These are phyloP conservation scores for Suillus clintonianus DNA, from an alignment of 768 basidiomycete species.

Conservation along the genomic window DNA sequence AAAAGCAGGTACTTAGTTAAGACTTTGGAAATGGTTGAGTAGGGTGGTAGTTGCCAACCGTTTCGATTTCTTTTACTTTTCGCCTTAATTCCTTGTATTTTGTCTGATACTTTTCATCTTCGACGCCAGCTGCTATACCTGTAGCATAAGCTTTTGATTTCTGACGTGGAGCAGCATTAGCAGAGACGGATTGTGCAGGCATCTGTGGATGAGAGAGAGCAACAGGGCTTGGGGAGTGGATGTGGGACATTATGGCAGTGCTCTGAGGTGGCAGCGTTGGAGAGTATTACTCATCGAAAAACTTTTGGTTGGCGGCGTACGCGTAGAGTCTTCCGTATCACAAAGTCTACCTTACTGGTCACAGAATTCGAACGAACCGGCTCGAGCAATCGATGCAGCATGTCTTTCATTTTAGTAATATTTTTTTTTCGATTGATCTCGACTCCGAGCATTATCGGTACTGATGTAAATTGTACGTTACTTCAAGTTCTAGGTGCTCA, in stretches of 20 bases:
- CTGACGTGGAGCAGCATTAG: constrained; percentile 41
- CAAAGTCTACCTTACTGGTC: constrained; percentile 7
- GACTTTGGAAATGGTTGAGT: background rate
- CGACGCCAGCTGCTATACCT: constrained; percentile 76
- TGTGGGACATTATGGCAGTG: constrained; percentile 66
- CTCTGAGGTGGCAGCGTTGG: constrained; percentile 29
- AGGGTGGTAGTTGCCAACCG: constrained; percentile 43
- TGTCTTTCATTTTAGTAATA: background rate
- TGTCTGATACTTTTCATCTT: constrained; percentile 83
- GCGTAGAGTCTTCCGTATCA: constrained; percentile 14
- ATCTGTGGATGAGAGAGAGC: constrained; percentile 42
- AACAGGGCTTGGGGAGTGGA: constrained; percentile 55
- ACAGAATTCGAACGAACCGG: background rate
- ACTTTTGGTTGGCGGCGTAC: constrained; percentile 25
- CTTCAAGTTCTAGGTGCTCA: background rate
- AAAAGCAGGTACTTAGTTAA: constrained; percentile 11
- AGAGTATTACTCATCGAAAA: constrained; percentile 30
- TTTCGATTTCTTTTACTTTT: constrained; percentile 86
- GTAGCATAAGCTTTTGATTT: constrained; percentile 51
- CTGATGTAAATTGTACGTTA: background rate
- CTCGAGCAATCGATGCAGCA: background rate
- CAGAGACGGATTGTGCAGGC: constrained; percentile 31
- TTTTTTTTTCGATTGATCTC: too few relatives aligned
- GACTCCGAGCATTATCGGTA: too few relatives aligned
- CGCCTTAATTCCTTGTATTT: constrained; percentile 89